Evolutionary conservation across 257 asterid species (phyloP).

Genomic region (Nicotiana tomentosiformis): DNA sequence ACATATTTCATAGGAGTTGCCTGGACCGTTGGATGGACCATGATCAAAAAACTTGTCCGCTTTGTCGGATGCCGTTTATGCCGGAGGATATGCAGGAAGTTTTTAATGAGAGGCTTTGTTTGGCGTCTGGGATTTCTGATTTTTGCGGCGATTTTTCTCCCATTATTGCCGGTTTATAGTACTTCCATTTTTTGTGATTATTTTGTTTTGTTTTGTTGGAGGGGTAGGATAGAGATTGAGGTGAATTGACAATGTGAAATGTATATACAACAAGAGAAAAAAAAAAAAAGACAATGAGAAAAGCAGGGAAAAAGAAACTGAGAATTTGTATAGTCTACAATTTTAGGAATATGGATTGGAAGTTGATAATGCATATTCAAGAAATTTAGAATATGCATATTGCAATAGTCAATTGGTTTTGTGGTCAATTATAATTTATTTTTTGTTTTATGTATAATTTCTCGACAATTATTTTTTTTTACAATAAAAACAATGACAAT

Average conservation of each 20-base stretch:
- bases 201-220: not conserved
- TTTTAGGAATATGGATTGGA: not conserved
- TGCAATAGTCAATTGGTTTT: no score
- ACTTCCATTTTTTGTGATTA: not conserved
- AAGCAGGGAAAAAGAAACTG: not conserved
- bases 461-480: no score
- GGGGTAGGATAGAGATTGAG: not conserved
- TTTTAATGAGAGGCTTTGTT: conserved; percentile 69
- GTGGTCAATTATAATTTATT: no score
- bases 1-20: conserved; percentile 71
- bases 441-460: no score
- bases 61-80: conserved; percentile 63
- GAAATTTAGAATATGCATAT: not conserved
- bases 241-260: not conserved
- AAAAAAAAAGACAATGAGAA: not conserved
- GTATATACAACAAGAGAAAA: not conserved
- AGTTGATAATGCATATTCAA: not conserved
- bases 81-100: conserved; percentile 79
- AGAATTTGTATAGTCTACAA: not conserved
- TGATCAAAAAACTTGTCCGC: conserved; percentile 92
- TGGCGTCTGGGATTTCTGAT: conserved; percentile 78
- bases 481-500: not conserved
- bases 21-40: conserved; percentile 99
- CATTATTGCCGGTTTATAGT: conserved; percentile 46
- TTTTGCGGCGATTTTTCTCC: conserved; percentile 62